Evolutionary conservation across 306 rosid species (phyloP).

Genomic region (Rubus parviflorus): DNA sequence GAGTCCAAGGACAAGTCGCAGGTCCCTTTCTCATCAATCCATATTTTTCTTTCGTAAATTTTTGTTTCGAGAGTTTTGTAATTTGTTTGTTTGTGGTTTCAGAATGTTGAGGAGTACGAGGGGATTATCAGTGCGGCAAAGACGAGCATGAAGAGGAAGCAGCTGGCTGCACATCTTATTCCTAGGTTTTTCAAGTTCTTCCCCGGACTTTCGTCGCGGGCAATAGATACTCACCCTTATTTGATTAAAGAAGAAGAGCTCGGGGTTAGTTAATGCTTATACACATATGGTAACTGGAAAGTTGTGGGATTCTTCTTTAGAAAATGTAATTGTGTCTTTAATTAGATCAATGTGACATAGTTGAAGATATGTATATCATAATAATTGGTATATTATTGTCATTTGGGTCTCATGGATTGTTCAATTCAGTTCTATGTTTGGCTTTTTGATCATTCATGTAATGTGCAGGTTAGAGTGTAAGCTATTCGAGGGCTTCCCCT

Average conservation of each 20-base stretch:
- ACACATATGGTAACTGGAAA: constrained; percentile 2
- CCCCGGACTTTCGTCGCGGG: constrained; percentile 74
- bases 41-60: neutral
- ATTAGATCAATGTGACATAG: neutral
- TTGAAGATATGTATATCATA: neutral
- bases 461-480: constrained; percentile 85
- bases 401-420: neutral
- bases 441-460: constrained; percentile 14
- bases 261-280: constrained; percentile 54
- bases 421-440: neutral
- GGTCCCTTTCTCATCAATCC: constrained; percentile 36
- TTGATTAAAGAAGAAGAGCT: constrained; percentile 94
- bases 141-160: constrained; percentile 87
- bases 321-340: neutral
- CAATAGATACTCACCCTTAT: constrained; percentile 77
- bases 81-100: constrained; percentile 12
- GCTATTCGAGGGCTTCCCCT: constrained; percentile 96
- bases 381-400: neutral
- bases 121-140: constrained; percentile 86
- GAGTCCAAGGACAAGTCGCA: constrained; percentile 84
- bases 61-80: constrained; percentile 25
- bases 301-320: neutral
- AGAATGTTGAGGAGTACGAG: constrained; percentile 77
- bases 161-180: constrained; percentile 90
- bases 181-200: constrained; percentile 92